Conservation (phyloP, 2,329 filamentous ascomycete genomes). For the Colletotrichum agaves region DNA sequence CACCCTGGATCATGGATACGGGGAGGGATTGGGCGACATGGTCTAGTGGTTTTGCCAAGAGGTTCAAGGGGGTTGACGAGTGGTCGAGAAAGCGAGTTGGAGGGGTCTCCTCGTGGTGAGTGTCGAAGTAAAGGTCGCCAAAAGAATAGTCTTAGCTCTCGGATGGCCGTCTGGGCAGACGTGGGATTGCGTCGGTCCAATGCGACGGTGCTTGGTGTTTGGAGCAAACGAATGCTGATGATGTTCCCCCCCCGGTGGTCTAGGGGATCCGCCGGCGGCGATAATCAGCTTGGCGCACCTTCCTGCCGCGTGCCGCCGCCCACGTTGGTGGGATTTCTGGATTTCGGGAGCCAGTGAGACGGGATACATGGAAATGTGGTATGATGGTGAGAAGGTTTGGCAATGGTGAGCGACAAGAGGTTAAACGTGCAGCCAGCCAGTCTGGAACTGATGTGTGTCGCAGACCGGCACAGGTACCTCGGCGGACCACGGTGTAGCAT, state of each 20-base stretch:
- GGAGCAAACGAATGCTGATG: background rate
- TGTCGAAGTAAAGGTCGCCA: conserved; percentile 1
- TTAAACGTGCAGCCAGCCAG: background rate
- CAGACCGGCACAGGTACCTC: background rate
- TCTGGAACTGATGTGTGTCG: background rate
- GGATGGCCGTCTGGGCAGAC: conserved; percentile 35
- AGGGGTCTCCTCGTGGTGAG: conserved; percentile 28
- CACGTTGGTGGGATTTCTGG: conserved; percentile 25
- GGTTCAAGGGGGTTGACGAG: conserved; percentile 21
- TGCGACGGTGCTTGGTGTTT: conserved; percentile 16
- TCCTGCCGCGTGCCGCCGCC: conserved; percentile 17
- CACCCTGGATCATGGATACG: conserved; percentile 2
- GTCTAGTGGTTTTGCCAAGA: conserved; percentile 31
- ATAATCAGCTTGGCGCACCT: conserved; percentile 31
- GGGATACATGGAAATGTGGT: conserved; percentile 14
- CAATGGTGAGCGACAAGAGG: conserved; percentile 1
- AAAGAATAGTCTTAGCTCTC: conserved; percentile 18
- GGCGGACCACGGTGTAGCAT: background rate
- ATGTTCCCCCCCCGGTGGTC: conserved; percentile 1
- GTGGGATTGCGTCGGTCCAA: conserved; percentile 23
- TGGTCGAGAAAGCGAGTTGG: conserved; percentile 21
- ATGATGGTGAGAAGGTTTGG: conserved; percentile 14
- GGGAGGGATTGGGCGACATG: conserved; percentile 21
- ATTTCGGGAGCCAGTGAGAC: conserved; percentile 16
- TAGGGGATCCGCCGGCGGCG: conserved; percentile 17